Evolutionary conservation across 2,329 filamentous ascomycete genomes (phyloP).

Genomic region (Tolypocladium capitatum): DNA sequence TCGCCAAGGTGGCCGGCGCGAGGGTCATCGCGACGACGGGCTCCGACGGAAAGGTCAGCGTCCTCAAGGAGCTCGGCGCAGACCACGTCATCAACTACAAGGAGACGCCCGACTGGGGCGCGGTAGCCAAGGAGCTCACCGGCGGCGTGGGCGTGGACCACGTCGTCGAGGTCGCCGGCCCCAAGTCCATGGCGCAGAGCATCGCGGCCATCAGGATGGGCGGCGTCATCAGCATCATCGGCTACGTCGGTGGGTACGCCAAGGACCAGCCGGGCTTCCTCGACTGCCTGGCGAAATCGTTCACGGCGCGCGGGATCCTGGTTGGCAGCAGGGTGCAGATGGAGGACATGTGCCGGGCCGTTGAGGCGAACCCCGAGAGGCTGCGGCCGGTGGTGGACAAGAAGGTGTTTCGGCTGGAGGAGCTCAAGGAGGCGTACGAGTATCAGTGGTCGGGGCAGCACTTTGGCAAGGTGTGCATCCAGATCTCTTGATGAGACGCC

Average conservation of each 20-base stretch:
- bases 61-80: constrained; percentile 31
- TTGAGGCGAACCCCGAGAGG: constrained; percentile 31
- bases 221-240: constrained; percentile 30
- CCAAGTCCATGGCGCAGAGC: constrained; percentile 28
- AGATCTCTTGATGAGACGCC: constrained; percentile 11
- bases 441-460: constrained; percentile 24
- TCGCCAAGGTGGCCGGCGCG: constrained; percentile 35
- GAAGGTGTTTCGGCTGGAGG: constrained; percentile 29
- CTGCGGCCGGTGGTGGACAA: constrained; percentile 32
- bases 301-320: constrained; percentile 31
- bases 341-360: constrained; percentile 36
- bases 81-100: constrained; percentile 38
- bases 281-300: constrained; percentile 16
- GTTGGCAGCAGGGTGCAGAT: constrained; percentile 33
- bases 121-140: constrained; percentile 27
- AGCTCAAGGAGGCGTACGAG: constrained; percentile 29
- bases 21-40: constrained; percentile 35
- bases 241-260: constrained; percentile 18
- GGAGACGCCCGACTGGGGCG: constrained; percentile 30
- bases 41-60: constrained; percentile 28
- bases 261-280: constrained; percentile 19
- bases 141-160: constrained; percentile 32
- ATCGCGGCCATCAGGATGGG: constrained; percentile 30
- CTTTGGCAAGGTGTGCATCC: constrained; percentile 24
- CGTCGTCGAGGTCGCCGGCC: constrained; percentile 34